These are phyloP conservation scores for Gamsiella multidivaricata DNA, from an alignment of 192 early-diverging fungal species.

Conservation along the genomic window DNA sequence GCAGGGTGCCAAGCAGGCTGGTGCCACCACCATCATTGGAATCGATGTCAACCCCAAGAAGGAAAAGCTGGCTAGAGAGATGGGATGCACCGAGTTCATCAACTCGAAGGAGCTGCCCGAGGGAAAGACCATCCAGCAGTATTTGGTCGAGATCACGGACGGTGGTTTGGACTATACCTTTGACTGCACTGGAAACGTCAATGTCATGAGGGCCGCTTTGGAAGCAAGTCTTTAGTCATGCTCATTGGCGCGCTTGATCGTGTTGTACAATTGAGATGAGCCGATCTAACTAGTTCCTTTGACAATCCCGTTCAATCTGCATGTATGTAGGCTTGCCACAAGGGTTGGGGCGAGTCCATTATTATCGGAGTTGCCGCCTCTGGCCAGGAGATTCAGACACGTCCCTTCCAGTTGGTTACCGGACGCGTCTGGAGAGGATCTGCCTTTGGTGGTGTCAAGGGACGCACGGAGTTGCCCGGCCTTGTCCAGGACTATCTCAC, in stretches of 20 bases:
- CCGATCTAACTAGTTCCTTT: too few species aligned
- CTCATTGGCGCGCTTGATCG: too few species aligned
- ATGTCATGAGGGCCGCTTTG: conserved; percentile 94
- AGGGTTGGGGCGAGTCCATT: conserved; percentile 91
- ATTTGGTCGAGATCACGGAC: conserved; percentile 91
- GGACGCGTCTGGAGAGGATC: conserved; percentile 96
- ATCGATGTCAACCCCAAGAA: conserved; percentile 92
- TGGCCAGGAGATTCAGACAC: conserved; percentile 92
- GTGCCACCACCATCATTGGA: conserved; percentile 84
- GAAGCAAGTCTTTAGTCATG: too few species aligned
- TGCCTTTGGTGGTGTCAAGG: conserved; percentile 98
- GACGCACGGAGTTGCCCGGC: conserved; percentile 87
- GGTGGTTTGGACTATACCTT: conserved; percentile 98
- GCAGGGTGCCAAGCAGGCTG: conserved; percentile 81
- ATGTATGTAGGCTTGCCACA: conserved; percentile 69
- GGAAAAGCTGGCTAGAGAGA: conserved; percentile 76
- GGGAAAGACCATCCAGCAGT: conserved; percentile 59
- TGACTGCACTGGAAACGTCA: conserved; percentile 92
- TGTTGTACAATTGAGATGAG: too few species aligned
- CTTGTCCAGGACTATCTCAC: conserved; percentile 89
- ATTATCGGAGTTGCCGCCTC: conserved; percentile 94
- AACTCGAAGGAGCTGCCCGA: conserved; percentile 30
- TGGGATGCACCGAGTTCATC: conserved; percentile 48
- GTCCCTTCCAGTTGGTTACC: conserved; percentile 97
- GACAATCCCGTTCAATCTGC: background rate